These are phyloP conservation scores for Voacanga thouarsii DNA, from an alignment of 257 asterid species.

Conservation along the genomic window DNA sequence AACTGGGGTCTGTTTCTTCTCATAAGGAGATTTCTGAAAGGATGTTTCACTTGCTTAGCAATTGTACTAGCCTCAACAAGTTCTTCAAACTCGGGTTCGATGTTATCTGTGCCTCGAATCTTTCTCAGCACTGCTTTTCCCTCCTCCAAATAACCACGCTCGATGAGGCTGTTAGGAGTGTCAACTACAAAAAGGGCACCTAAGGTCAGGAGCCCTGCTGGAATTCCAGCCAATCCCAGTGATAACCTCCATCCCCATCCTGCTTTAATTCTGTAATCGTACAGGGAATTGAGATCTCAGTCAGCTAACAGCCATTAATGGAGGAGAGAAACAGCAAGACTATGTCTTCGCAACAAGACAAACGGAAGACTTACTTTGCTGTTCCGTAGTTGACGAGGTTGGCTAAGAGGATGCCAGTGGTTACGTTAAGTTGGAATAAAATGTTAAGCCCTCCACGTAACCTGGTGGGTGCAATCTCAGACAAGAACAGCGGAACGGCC, in stretches of 20 bases:
- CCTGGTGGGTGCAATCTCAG: slow-evolving; percentile 94
- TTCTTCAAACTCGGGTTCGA: slow-evolving; percentile 76
- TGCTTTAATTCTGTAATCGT: slow-evolving; percentile 50
- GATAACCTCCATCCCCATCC: slow-evolving; percentile 94
- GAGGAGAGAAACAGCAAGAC: too few relatives aligned
- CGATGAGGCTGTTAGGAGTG: slow-evolving; percentile 87
- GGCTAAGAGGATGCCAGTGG: slow-evolving; percentile 85
- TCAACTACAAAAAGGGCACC: slow-evolving; percentile 75
- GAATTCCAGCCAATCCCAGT: slow-evolving; percentile 79
- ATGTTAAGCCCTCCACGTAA: slow-evolving; percentile 95
- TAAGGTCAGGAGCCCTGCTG: slow-evolving; percentile 64
- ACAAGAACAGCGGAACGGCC: slow-evolving; percentile 87
- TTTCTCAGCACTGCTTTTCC: slow-evolving; percentile 64
- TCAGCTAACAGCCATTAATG: background rate
- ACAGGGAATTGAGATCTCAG: background rate
- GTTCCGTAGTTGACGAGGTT: slow-evolving; percentile 81
- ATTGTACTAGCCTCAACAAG: slow-evolving; percentile 79
- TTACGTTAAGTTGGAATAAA: slow-evolving; percentile 77
- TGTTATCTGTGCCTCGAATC: slow-evolving; percentile 73
- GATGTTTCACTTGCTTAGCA: slow-evolving; percentile 79
- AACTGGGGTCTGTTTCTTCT: slow-evolving; percentile 76
- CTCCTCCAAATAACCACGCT: slow-evolving; percentile 67
- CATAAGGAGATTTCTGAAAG: slow-evolving; percentile 77
- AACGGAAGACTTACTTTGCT: slow-evolving; percentile 37
- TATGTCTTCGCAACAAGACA: too few relatives aligned